Base-by-base conservation (phyloP, 352 stramenopile genomes). In the Poterioochromonas sp. region DNA sequence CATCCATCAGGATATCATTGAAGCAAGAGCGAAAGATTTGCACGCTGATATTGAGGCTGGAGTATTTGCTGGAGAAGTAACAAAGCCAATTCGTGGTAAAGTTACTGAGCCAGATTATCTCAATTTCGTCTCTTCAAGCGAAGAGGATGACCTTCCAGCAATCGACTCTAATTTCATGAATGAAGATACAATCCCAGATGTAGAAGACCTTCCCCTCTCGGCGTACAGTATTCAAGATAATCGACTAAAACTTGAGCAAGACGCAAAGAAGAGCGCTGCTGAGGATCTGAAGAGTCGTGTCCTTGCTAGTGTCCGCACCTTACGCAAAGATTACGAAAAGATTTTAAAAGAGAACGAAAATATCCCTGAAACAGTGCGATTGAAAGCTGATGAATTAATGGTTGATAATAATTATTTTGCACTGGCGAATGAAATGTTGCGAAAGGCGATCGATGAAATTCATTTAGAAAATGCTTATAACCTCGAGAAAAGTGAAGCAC, bases 201-300 rank as follows among this genome's bases (percentile, higher is more conserved):
- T 86, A 35, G 74, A 85, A 0, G 90, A 95, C 54, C 80, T 95
- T n/a, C 68, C 79, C 15, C 90, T 81, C 26, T 84, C 88, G 39
- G 88, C 88, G 12, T 97, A 96, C 83, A 95, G 88, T 53, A 95
- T 97, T 76, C 88, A 97, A 82, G 90, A 96, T 29, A 90, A 88
- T 53, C 93, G 94, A 76, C 83, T 92, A 8, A 92, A 95, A 79
- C 92, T 87, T 53, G 91, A 96, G 73, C 88, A 90, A 1, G 90
- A 96, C 73, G 85, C 82, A 0, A 87, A 82, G 18, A 79, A 84
- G 0, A 86, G 84, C 0, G 79, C 86, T 37, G 91, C 87, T 53
- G 95, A 96, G 73, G 88, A 92, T 64, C 90, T 95, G 76, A 92
- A 92, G 80, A 74, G 88, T 71, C 62, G 44, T 15, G 82, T 89